phyloP scores from a whole-genome alignment of 2,329 filamentous ascomycete genomes.

The Aspergillus awamori region DNA sequence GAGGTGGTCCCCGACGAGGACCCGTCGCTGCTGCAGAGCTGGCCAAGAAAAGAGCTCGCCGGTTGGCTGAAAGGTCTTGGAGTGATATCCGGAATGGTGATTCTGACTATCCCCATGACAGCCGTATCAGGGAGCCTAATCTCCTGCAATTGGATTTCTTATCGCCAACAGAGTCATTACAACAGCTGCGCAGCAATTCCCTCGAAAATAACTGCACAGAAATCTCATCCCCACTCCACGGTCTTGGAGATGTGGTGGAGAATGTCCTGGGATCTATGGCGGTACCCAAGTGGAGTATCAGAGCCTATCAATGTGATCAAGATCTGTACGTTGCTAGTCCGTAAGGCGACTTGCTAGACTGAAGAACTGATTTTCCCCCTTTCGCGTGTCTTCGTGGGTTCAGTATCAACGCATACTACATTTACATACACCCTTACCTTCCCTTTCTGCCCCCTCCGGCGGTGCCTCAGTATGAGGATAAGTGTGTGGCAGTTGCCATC shows the following conservation, averaged over 20 bases:
- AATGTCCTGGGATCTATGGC: background rate
- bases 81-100: background rate
- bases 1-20: slow-evolving; percentile 13
- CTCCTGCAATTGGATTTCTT: no score
- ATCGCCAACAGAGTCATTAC: no score
- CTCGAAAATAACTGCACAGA: background rate
- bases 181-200: no score
- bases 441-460: slow-evolving; percentile 24
- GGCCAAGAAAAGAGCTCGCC: slow-evolving; percentile 1
- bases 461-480: slow-evolving; percentile 17
- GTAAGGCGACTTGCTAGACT: background rate
- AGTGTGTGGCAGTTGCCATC: background rate
- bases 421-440: slow-evolving; percentile 31
- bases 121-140: no score
- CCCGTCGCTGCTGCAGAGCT: slow-evolving; percentile 2
- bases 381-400: no score
- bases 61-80: background rate
- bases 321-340: slow-evolving; percentile 7
- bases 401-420: slow-evolving; percentile 32
- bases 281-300: background rate
- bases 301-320: slow-evolving; percentile 4
- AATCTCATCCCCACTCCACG: background rate
- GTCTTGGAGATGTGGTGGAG: background rate
- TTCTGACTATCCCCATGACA: background rate
- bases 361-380: background rate